A percentile compares a stretch with the other conserved stretches of the same genome.
Evolutionary conservation across 805 yeast genomes (phyloP).

Genomic region (Candida palmyrensis): DNA sequence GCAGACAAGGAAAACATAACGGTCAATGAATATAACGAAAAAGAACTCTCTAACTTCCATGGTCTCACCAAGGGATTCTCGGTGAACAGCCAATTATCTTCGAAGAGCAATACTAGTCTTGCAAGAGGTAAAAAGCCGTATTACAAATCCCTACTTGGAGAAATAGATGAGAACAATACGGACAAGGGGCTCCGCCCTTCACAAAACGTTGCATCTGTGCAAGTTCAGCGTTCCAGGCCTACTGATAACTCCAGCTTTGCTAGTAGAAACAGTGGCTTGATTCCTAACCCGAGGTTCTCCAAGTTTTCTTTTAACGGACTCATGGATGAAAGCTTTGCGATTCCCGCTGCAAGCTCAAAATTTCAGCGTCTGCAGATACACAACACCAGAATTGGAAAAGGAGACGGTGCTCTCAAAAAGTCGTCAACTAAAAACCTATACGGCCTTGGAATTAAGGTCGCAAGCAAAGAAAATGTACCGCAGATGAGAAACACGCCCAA

Average conservation of each 20-base stretch:
- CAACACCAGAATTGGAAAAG: conserved; percentile 2
- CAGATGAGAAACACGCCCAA: no score
- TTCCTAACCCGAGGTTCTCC: conserved; percentile 41
- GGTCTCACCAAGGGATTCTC: conserved; percentile 5
- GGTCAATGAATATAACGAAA: conserved; percentile 10
- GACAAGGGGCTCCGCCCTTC: not conserved
- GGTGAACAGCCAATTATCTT: conserved; percentile 3
- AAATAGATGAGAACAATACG: conserved; percentile 13
- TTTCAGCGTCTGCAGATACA: not conserved
- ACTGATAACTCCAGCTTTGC: conserved; percentile 1
- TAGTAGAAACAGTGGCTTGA: conserved; percentile 12
- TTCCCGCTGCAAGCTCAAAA: not conserved
- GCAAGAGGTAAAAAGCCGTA: conserved; percentile 5
- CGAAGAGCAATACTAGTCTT: conserved; percentile 4
- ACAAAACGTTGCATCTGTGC: conserved; percentile 1
- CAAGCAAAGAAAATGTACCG: not conserved
- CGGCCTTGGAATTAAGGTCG: conserved; percentile 23
- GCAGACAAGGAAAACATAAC: conserved; percentile 12
- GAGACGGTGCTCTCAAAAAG: conserved; percentile 14
- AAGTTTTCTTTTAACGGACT: conserved; percentile 38
- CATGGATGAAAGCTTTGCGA: conserved; percentile 11
- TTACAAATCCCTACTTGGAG: conserved; percentile 19
- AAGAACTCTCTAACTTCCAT: conserved; percentile 8
- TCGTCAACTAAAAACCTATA: conserved; percentile 18
- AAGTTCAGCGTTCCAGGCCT: no score